These are phyloP conservation scores for Pythium brachiatum DNA, from an alignment of 352 stramenopile genomes.

Conservation along the genomic window DNA sequence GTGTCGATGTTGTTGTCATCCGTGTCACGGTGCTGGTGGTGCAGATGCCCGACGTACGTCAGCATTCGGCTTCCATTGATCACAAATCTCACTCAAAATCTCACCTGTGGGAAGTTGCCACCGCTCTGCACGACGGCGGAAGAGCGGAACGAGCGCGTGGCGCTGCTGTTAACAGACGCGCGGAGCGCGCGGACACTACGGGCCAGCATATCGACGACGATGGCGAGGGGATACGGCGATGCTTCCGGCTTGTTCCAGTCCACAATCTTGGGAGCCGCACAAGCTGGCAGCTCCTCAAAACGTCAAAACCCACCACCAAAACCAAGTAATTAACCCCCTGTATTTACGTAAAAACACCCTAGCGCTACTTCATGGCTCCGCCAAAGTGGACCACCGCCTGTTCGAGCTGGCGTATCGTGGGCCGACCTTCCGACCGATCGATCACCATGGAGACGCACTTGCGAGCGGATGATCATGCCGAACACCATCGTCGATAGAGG, in stretches of 20 bases:
- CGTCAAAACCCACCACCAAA: conserved; percentile 30
- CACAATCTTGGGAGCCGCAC: conserved; percentile 23
- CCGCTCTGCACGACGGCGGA: conserved; percentile 36
- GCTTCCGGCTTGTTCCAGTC: conserved; percentile 17
- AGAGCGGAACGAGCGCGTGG: conserved; percentile 42
- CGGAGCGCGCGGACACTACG: conserved; percentile 51
- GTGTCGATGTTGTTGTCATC: conserved; percentile 96
- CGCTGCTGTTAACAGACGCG: conserved; percentile 28
- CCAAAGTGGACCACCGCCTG: conserved; percentile 5
- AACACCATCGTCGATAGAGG: background rate
- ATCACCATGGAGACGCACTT: background rate
- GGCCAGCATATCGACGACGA: conserved; percentile 45
- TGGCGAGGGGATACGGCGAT: background rate
- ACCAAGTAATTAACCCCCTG: conserved; percentile 12
- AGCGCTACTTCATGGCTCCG: conserved; percentile 20
- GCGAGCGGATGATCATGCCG: background rate
- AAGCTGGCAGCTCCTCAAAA: conserved; percentile 17
- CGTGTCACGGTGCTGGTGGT: conserved; percentile 92
- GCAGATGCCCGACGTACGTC: conserved; percentile 1
- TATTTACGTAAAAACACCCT: conserved; percentile 19
- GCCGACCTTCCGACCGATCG: background rate
- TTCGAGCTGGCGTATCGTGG: background rate
- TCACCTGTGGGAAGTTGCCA: conserved; percentile 25
- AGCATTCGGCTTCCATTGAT: background rate
- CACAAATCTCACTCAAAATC: background rate